Evolutionary conservation across 78 protist genomes (phyloP).

Genomic region (Dictyostelium brefeldianum): DNA sequence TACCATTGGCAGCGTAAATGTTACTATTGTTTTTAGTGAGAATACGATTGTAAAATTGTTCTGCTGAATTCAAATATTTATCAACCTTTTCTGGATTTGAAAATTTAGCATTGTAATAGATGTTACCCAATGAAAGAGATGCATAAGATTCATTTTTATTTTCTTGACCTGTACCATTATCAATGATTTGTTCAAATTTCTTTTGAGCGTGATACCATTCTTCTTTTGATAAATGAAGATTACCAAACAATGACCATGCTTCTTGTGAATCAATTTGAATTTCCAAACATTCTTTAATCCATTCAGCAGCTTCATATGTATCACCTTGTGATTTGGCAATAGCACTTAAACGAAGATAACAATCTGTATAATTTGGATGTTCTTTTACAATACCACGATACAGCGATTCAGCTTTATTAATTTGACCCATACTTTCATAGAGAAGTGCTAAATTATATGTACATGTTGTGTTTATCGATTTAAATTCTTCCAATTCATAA

Average conservation of each 20-base stretch:
- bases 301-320: constrained; percentile 71
- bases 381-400: constrained; percentile 79
- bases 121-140: constrained; percentile 64
- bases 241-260: constrained; percentile 76
- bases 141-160: constrained; percentile 84
- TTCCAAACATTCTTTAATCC: constrained; percentile 75
- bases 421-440: constrained; percentile 66
- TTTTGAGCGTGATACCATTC: constrained; percentile 85
- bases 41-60: constrained; percentile 49
- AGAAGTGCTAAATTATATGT: constrained; percentile 84
- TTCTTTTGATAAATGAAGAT: constrained; percentile 69
- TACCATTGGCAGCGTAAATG: constrained; percentile 89
- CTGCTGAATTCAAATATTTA: constrained; percentile 53
- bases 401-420: constrained; percentile 5
- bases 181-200: constrained; percentile 77
- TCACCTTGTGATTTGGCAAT: constrained; percentile 51
- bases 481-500: constrained; percentile 18
- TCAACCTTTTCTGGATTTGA: constrained; percentile 49
- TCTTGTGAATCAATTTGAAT: constrained; percentile 43
- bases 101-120: constrained; percentile 48
- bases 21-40: constrained; percentile 70
- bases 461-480: constrained; percentile 62
- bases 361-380: constrained; percentile 82
- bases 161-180: not conserved
- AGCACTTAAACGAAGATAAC: constrained; percentile 73